Percentiles rank a stretch among this genome's conserved stretches.
These are phyloP conservation scores for Penicillium vulpinum DNA, from an alignment of 2,329 filamentous ascomycete species.

Conservation along the genomic window DNA sequence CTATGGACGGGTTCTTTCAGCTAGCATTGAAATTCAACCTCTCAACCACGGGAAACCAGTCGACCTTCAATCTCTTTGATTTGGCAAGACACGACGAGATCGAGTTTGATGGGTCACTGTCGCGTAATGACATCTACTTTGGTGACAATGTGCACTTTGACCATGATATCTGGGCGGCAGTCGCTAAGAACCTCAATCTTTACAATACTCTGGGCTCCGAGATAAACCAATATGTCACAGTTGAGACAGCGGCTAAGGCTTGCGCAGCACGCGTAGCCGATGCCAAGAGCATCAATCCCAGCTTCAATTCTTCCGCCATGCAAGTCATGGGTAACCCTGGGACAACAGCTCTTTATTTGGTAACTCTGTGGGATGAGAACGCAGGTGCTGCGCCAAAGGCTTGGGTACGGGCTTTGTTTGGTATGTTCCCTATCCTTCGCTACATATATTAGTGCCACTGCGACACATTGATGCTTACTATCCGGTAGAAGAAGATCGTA, in stretches of 20 bases:
- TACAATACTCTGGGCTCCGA: neutral
- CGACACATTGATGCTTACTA: neutral
- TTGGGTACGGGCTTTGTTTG: neutral
- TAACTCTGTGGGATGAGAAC: neutral
- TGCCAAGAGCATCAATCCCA: neutral
- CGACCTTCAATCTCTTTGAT: conserved; percentile 1
- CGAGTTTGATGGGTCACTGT: neutral
- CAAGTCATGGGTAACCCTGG: neutral
- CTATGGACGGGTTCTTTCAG: neutral
- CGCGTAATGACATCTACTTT: conserved; percentile 3
- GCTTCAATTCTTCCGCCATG: neutral
- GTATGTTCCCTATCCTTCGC: neutral
- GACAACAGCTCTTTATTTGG: neutral
- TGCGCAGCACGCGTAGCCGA: neutral
- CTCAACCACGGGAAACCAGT: neutral
- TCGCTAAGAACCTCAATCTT: neutral
- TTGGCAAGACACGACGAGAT: neutral
- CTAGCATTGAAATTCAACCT: neutral
- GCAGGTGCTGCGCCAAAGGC: neutral
- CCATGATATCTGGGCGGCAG: neutral
- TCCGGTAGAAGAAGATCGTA: neutral
- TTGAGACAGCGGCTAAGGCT: neutral
- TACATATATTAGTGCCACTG: neutral
- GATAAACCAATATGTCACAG: neutral
- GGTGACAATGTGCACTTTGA: conserved; percentile 4